phyloP scores from a whole-genome alignment of 768 basidiomycete species.

The Auriscalpium microsporum region DNA sequence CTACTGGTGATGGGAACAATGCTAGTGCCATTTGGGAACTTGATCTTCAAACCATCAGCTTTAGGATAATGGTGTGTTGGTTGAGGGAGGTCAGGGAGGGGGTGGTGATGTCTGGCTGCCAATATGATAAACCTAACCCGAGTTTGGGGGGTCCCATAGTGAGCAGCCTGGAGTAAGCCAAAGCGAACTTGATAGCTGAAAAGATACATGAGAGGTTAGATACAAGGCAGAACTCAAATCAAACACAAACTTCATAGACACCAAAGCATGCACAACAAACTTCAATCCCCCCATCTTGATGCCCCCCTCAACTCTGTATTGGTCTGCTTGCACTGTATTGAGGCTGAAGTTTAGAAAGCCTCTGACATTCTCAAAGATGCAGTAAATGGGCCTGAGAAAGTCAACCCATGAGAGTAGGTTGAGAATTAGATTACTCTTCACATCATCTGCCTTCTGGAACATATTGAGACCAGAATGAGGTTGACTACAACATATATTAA shows the following conservation, averaged over 20 bases:
- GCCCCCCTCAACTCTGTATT: constrained; percentile 48
- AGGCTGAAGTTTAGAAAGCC: constrained; percentile 36
- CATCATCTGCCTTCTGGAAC: constrained; percentile 57
- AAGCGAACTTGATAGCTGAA: constrained; percentile 37
- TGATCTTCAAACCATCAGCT: constrained; percentile 40
- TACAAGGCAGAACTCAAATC: neutral
- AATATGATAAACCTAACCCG: constrained; percentile 43
- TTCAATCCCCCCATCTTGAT: constrained; percentile 71
- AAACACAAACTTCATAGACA: constrained; percentile 52
- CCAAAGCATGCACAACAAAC: constrained; percentile 48
- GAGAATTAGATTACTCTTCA: constrained; percentile 60
- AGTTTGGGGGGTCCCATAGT: constrained; percentile 39
- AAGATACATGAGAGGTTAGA: neutral
- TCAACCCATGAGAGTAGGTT: constrained; percentile 43
- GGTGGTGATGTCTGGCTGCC: constrained; percentile 28
- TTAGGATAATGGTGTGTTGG: constrained; percentile 36
- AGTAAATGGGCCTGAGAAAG: constrained; percentile 31
- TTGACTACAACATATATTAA: constrained; percentile 38
- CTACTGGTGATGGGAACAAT: constrained; percentile 38
- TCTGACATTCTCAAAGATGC: constrained; percentile 41
- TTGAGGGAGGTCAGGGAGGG: constrained; percentile 32
- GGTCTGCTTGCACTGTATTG: constrained; percentile 26
- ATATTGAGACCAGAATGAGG: constrained; percentile 68
- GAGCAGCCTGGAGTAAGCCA: constrained; percentile 36
- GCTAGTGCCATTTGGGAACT: constrained; percentile 32